A percentile compares a stretch with the other conserved stretches of the same genome.
phyloP scores from a whole-genome alignment of 257 asterid genomes.

The Nicotiana tomentosiformis region DNA sequence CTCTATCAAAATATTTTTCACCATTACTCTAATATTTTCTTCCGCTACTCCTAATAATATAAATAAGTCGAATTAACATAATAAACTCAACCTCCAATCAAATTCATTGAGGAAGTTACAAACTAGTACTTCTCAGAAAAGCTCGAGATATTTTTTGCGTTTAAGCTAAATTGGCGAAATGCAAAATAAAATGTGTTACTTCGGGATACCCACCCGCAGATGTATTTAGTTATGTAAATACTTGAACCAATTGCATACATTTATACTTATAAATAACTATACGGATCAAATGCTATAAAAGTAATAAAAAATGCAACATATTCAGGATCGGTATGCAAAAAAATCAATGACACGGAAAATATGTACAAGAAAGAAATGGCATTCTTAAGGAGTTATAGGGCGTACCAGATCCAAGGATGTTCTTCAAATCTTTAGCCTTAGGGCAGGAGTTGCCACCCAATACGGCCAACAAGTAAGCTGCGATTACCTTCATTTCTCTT shows the following conservation, averaged over 20 bases:
- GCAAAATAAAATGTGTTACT: neutral
- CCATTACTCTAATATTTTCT: neutral
- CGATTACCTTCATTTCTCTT: slow-evolving; percentile 45
- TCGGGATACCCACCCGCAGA: neutral
- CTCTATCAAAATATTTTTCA: neutral
- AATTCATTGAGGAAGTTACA: neutral
- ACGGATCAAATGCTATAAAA: neutral
- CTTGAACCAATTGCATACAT: neutral
- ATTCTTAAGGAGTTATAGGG: neutral
- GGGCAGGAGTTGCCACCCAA: slow-evolving; percentile 53
- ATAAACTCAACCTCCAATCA: neutral
- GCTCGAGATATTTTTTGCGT: neutral
- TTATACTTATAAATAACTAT: neutral
- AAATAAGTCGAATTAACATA: neutral
- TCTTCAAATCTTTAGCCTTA: slow-evolving; percentile 35
- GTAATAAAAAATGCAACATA: neutral
- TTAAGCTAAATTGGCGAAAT: neutral
- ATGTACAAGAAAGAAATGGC: neutral
- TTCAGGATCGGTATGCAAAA: neutral
- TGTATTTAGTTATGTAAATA: neutral
- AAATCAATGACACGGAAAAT: neutral
- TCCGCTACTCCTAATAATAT: neutral
- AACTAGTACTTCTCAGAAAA: neutral
- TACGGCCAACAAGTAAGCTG: slow-evolving; percentile 49
- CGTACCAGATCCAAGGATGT: slow-evolving; percentile 35